Percentiles rank a stretch among this genome's conserved stretches.
These are phyloP conservation scores for Penicillium sclerotiorum DNA, from an alignment of 2,329 filamentous ascomycete species.

Conservation along the genomic window DNA sequence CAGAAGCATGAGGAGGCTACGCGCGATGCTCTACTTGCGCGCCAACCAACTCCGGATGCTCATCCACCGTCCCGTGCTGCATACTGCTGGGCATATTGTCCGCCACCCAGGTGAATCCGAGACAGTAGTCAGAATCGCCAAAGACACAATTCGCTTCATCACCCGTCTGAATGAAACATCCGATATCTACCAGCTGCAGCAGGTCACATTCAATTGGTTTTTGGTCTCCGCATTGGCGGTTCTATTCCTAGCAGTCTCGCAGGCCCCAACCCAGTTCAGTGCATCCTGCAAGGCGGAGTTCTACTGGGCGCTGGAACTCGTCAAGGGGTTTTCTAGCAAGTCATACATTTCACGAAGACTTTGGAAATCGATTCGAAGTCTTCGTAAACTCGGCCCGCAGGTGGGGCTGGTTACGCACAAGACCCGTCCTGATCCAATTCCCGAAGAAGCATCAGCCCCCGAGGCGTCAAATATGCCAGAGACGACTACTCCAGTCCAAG, in stretches of 20 bases:
- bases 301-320: slow-evolving; percentile 65
- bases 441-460: background rate
- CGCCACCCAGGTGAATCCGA: slow-evolving; percentile 72
- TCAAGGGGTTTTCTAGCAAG: slow-evolving; percentile 62
- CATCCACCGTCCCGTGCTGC: slow-evolving; percentile 82
- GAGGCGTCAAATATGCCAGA: slow-evolving; percentile 32
- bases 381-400: slow-evolving; percentile 63
- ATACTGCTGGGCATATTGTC: slow-evolving; percentile 73
- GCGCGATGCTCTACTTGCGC: slow-evolving; percentile 82
- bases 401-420: slow-evolving; percentile 53
- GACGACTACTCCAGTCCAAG: slow-evolving; percentile 55
- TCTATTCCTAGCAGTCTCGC: slow-evolving; percentile 64
- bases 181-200: slow-evolving; percentile 64
- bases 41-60: slow-evolving; percentile 87
- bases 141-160: slow-evolving; percentile 64
- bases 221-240: slow-evolving; percentile 64
- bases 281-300: slow-evolving; percentile 63
- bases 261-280: slow-evolving; percentile 63
- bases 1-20: slow-evolving; percentile 71
- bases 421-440: slow-evolving; percentile 9
- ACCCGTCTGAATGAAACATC: slow-evolving; percentile 62
- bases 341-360: slow-evolving; percentile 64
- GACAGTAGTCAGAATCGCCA: slow-evolving; percentile 64
- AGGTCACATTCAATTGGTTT: slow-evolving; percentile 68
- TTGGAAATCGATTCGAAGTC: slow-evolving; percentile 63